These are phyloP conservation scores for Sporothrix pseudoabietina DNA, from an alignment of 2,329 filamentous ascomycete genomes.

Conservation along the genomic window DNA sequence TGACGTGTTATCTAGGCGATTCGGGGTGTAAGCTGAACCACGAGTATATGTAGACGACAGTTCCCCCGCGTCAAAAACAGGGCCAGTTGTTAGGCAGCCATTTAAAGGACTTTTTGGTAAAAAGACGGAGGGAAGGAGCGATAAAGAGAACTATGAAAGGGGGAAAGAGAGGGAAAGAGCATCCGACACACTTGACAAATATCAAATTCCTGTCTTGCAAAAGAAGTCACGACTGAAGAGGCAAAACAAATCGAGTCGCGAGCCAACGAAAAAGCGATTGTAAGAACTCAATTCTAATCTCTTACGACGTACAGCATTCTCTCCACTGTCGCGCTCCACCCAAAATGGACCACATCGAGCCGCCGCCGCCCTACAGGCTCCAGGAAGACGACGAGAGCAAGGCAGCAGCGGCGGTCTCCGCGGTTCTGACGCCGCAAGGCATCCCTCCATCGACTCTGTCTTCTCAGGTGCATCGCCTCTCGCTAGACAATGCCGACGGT, in stretches of 20 bases:
- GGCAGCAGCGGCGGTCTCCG: constrained; percentile 1
- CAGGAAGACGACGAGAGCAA: constrained; percentile 12
- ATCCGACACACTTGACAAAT: neutral
- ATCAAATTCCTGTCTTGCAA: neutral
- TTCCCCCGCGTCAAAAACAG: neutral
- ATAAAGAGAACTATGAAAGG: neutral
- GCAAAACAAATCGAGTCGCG: neutral
- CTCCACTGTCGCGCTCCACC: neutral
- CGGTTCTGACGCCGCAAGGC: constrained; percentile 10
- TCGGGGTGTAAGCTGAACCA: neutral
- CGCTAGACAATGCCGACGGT: neutral
- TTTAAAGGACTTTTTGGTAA: neutral
- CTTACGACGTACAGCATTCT: neutral
- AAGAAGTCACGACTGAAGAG: neutral
- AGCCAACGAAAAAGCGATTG: neutral
- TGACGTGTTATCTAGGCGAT: neutral
- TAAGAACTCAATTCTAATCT: neutral
- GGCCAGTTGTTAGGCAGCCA: constrained; percentile 6
- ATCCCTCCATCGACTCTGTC: neutral
- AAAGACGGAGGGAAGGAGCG: neutral
- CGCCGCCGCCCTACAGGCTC: constrained; percentile 21
- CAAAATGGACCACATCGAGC: constrained; percentile 11
- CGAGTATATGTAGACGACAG: neutral
- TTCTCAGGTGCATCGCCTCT: neutral
- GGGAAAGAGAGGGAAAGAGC: neutral